phyloP scores from a whole-genome alignment of 306 rosid genomes.

The Fragaria iinumae region DNA sequence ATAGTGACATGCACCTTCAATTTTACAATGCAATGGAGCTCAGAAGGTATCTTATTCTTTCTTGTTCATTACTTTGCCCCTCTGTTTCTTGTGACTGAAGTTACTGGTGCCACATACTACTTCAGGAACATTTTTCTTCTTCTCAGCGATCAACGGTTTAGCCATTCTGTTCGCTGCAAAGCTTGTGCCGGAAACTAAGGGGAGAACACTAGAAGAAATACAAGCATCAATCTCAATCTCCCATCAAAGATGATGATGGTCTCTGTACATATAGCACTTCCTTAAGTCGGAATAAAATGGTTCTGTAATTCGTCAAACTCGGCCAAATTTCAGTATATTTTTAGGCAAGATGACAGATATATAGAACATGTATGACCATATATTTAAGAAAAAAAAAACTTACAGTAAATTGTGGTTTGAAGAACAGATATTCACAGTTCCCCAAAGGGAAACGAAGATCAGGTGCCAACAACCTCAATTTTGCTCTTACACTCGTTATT shows the following conservation, averaged over 20 bases:
- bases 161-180: slow-evolving; percentile 54
- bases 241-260: slow-evolving; percentile 4
- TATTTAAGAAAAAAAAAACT: too few relatives aligned
- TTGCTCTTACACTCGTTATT: too few relatives aligned
- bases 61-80: neutral
- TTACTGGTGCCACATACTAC: neutral
- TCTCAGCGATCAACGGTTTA: slow-evolving; percentile 51
- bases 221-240: slow-evolving; percentile 45
- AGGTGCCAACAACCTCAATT: too few relatives aligned
- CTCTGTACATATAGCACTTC: neutral
- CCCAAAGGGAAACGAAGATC: too few relatives aligned
- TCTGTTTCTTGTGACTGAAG: neutral
- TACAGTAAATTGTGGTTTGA: too few relatives aligned
- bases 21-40: slow-evolving; percentile 71
- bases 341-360: too few relatives aligned
- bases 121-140: slow-evolving; percentile 70
- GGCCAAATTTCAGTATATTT: too few relatives aligned
- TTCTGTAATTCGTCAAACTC: too few relatives aligned
- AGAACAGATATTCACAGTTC: too few relatives aligned
- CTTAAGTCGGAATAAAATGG: too few relatives aligned
- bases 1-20: slow-evolving; percentile 31
- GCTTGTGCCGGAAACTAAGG: slow-evolving; percentile 82
- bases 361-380: too few relatives aligned
- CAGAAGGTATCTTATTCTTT: slow-evolving; percentile 47
- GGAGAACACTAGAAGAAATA: slow-evolving; percentile 71